Evolutionary conservation across 768 basidiomycete species (phyloP), one percentile per base, ranked within the genome.

Genomic region (Phylloporus sp.): DNA sequence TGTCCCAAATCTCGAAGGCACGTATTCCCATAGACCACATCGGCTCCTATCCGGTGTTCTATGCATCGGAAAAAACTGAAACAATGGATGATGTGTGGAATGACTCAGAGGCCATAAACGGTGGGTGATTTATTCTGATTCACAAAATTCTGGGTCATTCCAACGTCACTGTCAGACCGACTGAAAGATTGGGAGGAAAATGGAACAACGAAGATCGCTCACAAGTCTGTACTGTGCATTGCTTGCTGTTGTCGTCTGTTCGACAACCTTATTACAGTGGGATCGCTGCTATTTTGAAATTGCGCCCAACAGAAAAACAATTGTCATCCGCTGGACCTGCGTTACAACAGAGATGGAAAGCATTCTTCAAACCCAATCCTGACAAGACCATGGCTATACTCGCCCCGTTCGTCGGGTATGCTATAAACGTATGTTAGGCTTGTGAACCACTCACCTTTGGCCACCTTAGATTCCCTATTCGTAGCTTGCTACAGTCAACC

Each of bases 151-250:
- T 40, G 24, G 4, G 22, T 24, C 2, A 18, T n/a, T 8, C 40
- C 23, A 18, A 20, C 13, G 10, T 12, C 4, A 32, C 27, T 2
- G 1, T 15, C 29, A 74, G 73, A 56, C 29, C 63, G 65, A 55
- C 44, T 49, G n/a, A 58, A 47, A 18, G 59, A 73, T 35, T 77
- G 67, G 62, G 51, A 57, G 26, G 58, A 64, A 32, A 62, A 64
- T 2, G 80, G 77, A 0, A 70, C 64, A 35, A 80, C 80, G 2
- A 54, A 77, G 32, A 69, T 84, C 57, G 71, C 80, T 1, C 73
- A 77, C 58, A 85, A 82, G 84, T 83, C 38, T 6, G 73, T 49
- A 4, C 53, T 24, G 28, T n/a, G 26, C 26, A 31, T 36, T 13
- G 43, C 23, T 2, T 31, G 20, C 24, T 35, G 36, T 28, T 29